Evolutionary conservation across 2,329 filamentous ascomycete genomes (phyloP), one percentile per base, ranked within the genome.

Genomic region (Diaporthe citriasiana): DNA sequence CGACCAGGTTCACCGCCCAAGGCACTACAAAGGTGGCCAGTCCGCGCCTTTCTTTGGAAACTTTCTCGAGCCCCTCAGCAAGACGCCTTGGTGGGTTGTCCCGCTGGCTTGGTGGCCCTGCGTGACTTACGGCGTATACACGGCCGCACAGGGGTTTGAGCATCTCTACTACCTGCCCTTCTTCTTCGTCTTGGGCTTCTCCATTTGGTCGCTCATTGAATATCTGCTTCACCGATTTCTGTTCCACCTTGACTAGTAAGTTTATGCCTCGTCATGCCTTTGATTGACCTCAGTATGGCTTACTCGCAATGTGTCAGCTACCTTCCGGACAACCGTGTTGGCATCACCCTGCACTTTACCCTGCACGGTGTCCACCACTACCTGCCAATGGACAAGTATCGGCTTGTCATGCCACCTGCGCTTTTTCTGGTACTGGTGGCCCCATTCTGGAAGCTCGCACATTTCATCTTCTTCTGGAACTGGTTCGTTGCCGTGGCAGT

Each of bases 351-450:
- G 27, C 97, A 99, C 83, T 99, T 99, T 85, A 85, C 98, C 53
- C 93, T 99, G 35, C 97, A 99, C 80, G 97, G 97, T 76, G 94
- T 99, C 76, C 97, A 99, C 82, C 97, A 99, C 84, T 99, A 98
- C 84, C 90, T 99, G 6, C 97, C 97, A n/a, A 98, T 99, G 97
- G 97, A 99, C 86, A 96, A 93, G 81, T 96, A 98, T 80, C 93
- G 97, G 75, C 92, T 99, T 13, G 97, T 99, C 77, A 98, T 99
- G 97, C 97, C 97, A 1, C 97, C 97, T 0, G 90, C 94, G 0
- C 88, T 99, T 4, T 98, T 99, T 81, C 76, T 96, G 33, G 89
- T 90, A 17, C 91, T 99, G 27, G 96, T 96, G 8, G 89, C 90
- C 0, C 97, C 97, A 0, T 98, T 98, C 87, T 99, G 94, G 93